Evolutionary conservation across 257 asterid species (phyloP), one percentile per base, ranked within the genome.

Genomic region (Leonotis leonurus): DNA sequence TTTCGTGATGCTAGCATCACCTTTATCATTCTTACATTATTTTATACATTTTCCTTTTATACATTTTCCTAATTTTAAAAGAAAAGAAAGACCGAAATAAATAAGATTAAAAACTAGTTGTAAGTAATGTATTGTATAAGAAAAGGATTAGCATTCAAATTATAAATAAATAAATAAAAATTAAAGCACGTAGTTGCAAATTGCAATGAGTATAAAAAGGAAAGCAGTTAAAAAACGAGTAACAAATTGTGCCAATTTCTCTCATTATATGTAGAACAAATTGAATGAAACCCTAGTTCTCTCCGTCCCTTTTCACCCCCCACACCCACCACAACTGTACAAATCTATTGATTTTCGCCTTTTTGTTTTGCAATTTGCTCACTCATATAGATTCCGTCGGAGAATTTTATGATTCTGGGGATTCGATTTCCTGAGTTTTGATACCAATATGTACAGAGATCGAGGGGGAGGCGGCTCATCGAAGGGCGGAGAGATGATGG

Each of bases 401-500:
- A 2, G 46, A 57, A 64, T 37, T 45, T 36, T 59, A 14, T 33
- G 60, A 37, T 68, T 69, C 46, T 61, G 24, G 60, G 45, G 50
- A 16, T 60, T 64, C 35, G 24, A 32, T 60, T 54, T 65, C 55
- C 14, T 49, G 33, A 25, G 46, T 53, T 20, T 29, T 40, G 46
- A 40, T 56, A 56, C 46, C 66, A 81, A 62, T 55, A 88, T 88
- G 96, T 83, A 89, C 56, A 83, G 86, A 64, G 89, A 83, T 80
- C 95, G 98, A 52, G 91, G 88, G 55, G 90, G 75, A 26, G 86
- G 80, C 32, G 85, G 76, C 51, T 73, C 90, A 22, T 83, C 95
- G 39, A 91, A 85, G 78, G 90, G 76, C 17, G 90, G 95, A 9
- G 98, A 86, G 39, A 56, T 83, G 68, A 76, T 91, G 80, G 97